These are phyloP conservation scores for Stevia rebaudiana DNA, from an alignment of 140 eudicot species.

Conservation along the genomic window DNA sequence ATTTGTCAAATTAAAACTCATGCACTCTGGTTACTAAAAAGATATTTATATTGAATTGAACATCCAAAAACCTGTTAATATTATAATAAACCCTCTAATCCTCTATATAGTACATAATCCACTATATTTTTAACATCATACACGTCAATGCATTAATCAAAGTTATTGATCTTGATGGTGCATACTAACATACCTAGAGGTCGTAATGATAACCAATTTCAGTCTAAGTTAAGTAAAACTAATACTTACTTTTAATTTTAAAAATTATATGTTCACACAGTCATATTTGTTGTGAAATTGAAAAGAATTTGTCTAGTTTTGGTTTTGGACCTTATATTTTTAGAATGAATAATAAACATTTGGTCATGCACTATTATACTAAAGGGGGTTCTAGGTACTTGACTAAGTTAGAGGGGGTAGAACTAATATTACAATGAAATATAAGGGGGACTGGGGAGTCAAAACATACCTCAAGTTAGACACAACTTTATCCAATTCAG, in stretches of 20 bases:
- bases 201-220: too few relatives aligned
- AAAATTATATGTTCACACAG: background rate
- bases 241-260: background rate
- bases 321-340: background rate
- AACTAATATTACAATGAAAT: background rate
- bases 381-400: background rate
- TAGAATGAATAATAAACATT: background rate
- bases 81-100: background rate
- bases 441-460: background rate
- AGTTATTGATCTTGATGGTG: too few relatives aligned
- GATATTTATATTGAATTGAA: background rate
- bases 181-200: too few relatives aligned
- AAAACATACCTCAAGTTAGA: background rate
- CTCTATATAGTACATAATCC: background rate
- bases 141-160: too few relatives aligned
- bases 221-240: background rate
- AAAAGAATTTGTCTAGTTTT: background rate
- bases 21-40: background rate
- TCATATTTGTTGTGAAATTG: background rate
- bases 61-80: background rate
- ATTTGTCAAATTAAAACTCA: background rate
- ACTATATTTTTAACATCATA: background rate
- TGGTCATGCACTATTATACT: background rate
- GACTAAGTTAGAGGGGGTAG: background rate
- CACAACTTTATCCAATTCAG: background rate